Percentiles rank a stretch among this genome's conserved stretches.
These are phyloP conservation scores for Trichodelitschia bisporula DNA, from an alignment of 495 filamentous ascomycete genomes.

Conservation along the genomic window DNA sequence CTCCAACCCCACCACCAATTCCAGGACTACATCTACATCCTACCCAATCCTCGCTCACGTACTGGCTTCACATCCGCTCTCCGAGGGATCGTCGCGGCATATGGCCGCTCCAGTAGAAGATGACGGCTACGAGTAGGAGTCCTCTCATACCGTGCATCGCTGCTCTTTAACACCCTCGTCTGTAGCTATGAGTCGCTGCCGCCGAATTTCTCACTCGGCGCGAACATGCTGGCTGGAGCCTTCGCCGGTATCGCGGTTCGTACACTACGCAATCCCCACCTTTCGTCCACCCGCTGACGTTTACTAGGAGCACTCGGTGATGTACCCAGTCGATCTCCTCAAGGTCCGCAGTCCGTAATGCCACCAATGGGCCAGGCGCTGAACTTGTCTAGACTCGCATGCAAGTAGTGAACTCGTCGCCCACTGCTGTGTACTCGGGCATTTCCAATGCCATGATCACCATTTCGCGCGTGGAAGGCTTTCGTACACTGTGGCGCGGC, in stretches of 20 bases:
- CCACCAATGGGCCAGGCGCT: conserved; percentile 6
- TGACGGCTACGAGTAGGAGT: too few species aligned
- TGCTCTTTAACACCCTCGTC: too few species aligned
- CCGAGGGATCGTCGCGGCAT: neutral
- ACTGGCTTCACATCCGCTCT: conserved; percentile 1
- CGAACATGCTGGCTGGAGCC: conserved; percentile 81
- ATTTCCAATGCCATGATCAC: conserved; percentile 78
- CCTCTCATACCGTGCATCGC: too few species aligned
- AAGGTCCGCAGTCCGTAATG: conserved; percentile 41
- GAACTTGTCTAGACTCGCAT: conserved; percentile 53
- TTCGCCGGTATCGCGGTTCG: conserved; percentile 92
- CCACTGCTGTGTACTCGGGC: conserved; percentile 69
- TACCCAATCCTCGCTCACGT: too few species aligned
- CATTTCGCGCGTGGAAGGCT: conserved; percentile 72
- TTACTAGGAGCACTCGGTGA: conserved; percentile 54
- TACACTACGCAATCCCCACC: neutral
- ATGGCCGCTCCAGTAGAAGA: neutral
- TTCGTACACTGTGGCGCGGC: conserved; percentile 82
- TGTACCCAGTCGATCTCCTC: conserved; percentile 95
- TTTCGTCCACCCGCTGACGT: conserved; percentile 4
- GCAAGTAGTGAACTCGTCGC: conserved; percentile 79
- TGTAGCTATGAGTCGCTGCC: conserved; percentile 43
- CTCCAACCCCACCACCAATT: too few species aligned
- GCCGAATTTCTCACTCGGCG: conserved; percentile 38
- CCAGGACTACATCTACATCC: too few species aligned